Evolutionary conservation across 2,329 filamentous ascomycete species (phyloP), one percentile per base, ranked within the genome.

Genomic region (Beauveria australis): DNA sequence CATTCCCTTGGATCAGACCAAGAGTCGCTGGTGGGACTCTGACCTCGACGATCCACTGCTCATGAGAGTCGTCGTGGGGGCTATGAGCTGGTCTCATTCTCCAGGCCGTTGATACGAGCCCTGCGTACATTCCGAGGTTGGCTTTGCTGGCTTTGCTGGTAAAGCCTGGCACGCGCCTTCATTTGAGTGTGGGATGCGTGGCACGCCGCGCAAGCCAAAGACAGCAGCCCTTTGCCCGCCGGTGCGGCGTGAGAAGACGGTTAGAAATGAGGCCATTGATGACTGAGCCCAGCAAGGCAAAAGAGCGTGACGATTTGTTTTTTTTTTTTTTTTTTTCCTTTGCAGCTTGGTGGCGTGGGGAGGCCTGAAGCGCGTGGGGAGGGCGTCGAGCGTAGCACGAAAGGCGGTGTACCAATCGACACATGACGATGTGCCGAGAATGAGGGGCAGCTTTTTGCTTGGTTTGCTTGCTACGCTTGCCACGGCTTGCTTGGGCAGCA

Each of bases 1-100:
- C 59, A 57, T 57, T 61, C 59, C 40, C 59, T 61, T 61, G 59
- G 53, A 57, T 57, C 59, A 61, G 53, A 60, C 41, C 58, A 54
- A 60, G 52, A 40, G 46, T 44, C 40, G 41, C 28, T 40, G 56
- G 56, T 59, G 56, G 56, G 56, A 59, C 56, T 26, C 46, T 46
- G 56, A 49, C 53, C 26, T 53, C 58, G 48, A 48, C 30, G 58
- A 48, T 60, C 58, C 58, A 60, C 12, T 41, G 58, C 40, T 47
- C 49, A 41, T 59, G 47, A 37, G n/a, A 12, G 18, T 53, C 48
- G 37, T 59, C 56, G 56, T 59, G 56, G 56, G 56, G 56, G 56
- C 56, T 46, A 37, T 53, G 47, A 58, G 46, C 46, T 58, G 55
- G 55, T 51, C 55, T 59, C 56, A 59, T 59, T 59, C 47, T 53